Evolutionary conservation across 495 filamentous ascomycete genomes (phyloP).

Genomic region (Penicillium taxi): DNA sequence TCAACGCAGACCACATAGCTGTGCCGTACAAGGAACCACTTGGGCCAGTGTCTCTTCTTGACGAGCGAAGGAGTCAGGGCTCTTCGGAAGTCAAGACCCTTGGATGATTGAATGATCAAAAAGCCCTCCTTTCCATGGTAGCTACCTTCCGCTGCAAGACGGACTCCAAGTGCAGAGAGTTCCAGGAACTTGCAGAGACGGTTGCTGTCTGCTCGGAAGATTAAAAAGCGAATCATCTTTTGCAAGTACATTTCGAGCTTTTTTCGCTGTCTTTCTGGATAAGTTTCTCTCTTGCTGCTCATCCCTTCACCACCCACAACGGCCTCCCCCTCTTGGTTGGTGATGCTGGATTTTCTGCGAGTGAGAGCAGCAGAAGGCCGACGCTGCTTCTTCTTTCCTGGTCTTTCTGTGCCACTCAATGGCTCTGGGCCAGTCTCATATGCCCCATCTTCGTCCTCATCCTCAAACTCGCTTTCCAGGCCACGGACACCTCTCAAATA

Average conservation of each 20-base stretch:
- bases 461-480: constrained; percentile 66
- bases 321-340: constrained; percentile 37
- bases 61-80: constrained; percentile 68
- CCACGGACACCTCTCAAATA: constrained; percentile 79
- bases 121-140: constrained; percentile 98
- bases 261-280: constrained; percentile 65
- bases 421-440: constrained; percentile 51
- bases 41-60: constrained; percentile 73
- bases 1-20: constrained; percentile 97
- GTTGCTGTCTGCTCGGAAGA: constrained; percentile 93
- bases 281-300: constrained; percentile 43
- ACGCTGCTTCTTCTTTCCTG: constrained; percentile 32
- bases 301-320: constrained; percentile 36
- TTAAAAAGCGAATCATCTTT: constrained; percentile 86
- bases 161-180: constrained; percentile 87
- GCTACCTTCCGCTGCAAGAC: constrained; percentile 87
- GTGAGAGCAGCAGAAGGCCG: constrained; percentile 48
- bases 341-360: constrained; percentile 51
- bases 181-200: constrained; percentile 94
- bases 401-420: constrained; percentile 50
- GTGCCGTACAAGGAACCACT: constrained; percentile 97
- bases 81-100: constrained; percentile 82
- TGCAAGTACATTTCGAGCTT: constrained; percentile 90
- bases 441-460: constrained; percentile 66
- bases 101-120: constrained; percentile 80